These are phyloP conservation scores for Geopyxis carbonaria DNA, from an alignment of 495 filamentous ascomycete genomes.

Conservation along the genomic window DNA sequence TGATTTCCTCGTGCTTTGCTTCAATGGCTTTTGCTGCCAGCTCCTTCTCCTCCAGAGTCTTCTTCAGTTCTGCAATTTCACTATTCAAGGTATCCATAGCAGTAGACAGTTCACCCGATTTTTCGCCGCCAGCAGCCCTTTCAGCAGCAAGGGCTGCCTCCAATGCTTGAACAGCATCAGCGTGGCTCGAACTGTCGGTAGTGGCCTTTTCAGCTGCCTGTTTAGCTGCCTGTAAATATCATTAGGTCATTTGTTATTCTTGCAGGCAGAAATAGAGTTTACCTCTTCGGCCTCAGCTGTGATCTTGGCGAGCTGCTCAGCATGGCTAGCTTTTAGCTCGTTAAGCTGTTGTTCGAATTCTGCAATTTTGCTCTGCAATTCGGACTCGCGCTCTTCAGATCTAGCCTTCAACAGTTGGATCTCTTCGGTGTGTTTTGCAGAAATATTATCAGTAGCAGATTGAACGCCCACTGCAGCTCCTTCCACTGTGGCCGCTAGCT, in stretches of 20 bases:
- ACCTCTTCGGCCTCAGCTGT: conserved; percentile 19
- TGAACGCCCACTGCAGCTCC: conserved; percentile 12
- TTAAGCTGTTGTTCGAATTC: conserved; percentile 15
- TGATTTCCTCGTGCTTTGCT: conserved; percentile 29
- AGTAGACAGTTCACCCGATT: conserved; percentile 2
- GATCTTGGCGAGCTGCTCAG: conserved; percentile 17
- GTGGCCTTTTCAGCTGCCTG: conserved; percentile 8
- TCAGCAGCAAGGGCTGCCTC: conserved; percentile 18
- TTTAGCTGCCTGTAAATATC: conserved; percentile 10
- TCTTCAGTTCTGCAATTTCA: conserved; percentile 15
- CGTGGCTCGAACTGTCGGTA: conserved; percentile 10
- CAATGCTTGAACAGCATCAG: conserved; percentile 15
- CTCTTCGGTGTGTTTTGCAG: conserved; percentile 28
- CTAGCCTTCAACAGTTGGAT: conserved; percentile 17
- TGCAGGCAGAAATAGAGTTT: conserved; percentile 1
- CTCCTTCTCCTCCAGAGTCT: conserved; percentile 21
- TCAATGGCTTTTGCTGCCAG: conserved; percentile 21
- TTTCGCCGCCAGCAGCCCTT: conserved; percentile 11
- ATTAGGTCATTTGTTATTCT: conserved; percentile 1
- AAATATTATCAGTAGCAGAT: conserved; percentile 9
- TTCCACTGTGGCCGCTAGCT: conserved; percentile 6
- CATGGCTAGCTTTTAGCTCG: conserved; percentile 14
- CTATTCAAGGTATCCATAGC: too few species aligned
- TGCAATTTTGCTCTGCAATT: conserved; percentile 15
- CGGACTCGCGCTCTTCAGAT: conserved; percentile 2